Percentiles rank a stretch among this genome's conserved stretches.
phyloP scores from a whole-genome alignment of 768 basidiomycete species.

The Rhizopogon roseolus region DNA sequence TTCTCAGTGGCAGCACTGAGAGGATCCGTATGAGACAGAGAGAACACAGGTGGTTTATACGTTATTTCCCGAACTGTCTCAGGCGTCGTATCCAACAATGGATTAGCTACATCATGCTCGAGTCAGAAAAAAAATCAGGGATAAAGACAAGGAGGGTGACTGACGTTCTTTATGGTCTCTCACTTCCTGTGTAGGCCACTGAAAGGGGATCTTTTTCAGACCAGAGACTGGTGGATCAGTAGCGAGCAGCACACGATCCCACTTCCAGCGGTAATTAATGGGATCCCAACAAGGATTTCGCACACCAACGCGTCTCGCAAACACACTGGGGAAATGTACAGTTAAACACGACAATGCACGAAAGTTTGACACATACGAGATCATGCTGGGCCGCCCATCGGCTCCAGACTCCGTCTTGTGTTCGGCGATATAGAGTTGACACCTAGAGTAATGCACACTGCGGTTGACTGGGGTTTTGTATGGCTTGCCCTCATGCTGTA shows the following conservation, averaged over 20 bases:
- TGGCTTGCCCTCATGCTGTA: constrained; percentile 13
- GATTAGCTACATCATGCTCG: constrained; percentile 17
- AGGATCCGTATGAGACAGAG: constrained; percentile 16
- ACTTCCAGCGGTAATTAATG: constrained; percentile 52
- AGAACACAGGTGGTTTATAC: constrained; percentile 58
- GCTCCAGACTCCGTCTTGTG: constrained; percentile 49
- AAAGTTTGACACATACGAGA: constrained; percentile 39
- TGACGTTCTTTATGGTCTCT: constrained; percentile 30
- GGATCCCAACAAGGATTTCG: constrained; percentile 58
- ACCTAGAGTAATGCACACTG: constrained; percentile 69
- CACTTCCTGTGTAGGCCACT: constrained; percentile 62
- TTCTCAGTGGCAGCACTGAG: constrained; percentile 44
- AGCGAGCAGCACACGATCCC: constrained; percentile 67
- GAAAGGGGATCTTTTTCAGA: constrained; percentile 44
- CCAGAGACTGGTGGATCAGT: constrained; percentile 56
- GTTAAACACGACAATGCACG: neutral
- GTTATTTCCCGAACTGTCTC: constrained; percentile 65
- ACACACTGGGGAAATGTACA: constrained; percentile 47
- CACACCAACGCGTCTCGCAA: constrained; percentile 66
- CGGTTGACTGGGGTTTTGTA: constrained; percentile 22
- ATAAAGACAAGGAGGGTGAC: neutral
- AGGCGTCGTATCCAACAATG: constrained; percentile 58
- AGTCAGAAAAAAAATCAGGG: neutral
- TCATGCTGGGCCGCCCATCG: constrained; percentile 31
- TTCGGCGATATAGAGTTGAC: constrained; percentile 73